A percentile compares a stretch with the other conserved stretches of the same genome.
Evolutionary conservation across 352 stramenopile genomes (phyloP).

Genomic region (Globisporangium orthogonon): DNA sequence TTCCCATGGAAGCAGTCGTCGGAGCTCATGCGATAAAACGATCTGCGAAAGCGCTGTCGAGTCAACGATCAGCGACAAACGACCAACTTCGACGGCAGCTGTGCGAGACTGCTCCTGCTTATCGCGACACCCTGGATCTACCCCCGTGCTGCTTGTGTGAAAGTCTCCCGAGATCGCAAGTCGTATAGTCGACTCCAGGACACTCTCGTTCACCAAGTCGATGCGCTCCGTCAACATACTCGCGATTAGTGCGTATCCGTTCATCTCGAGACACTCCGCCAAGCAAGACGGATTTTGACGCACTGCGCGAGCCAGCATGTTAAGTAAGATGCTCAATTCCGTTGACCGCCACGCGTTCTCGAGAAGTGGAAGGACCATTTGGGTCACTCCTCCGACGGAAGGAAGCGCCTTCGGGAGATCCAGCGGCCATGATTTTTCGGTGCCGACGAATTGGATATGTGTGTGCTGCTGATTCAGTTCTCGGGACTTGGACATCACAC

Average conservation of each 20-base stretch:
- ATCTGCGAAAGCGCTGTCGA: slow-evolving; percentile 40
- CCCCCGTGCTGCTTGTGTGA: slow-evolving; percentile 8
- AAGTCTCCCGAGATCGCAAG: slow-evolving; percentile 45
- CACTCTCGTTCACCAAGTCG: slow-evolving; percentile 39
- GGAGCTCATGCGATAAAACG: slow-evolving; percentile 42
- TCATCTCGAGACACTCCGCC: slow-evolving; percentile 54
- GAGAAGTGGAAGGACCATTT: slow-evolving; percentile 56
- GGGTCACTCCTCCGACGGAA: slow-evolving; percentile 47
- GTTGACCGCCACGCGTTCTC: slow-evolving; percentile 36
- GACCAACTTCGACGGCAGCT: not conserved
- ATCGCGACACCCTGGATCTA: not conserved
- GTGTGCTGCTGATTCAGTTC: slow-evolving; percentile 13
- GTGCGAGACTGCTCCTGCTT: not conserved
- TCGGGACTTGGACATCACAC: slow-evolving; percentile 17
- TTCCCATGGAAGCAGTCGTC: slow-evolving; percentile 24
- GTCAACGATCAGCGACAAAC: slow-evolving; percentile 46
- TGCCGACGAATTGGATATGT: slow-evolving; percentile 56
- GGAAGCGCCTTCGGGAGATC: slow-evolving; percentile 54
- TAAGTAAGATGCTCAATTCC: slow-evolving; percentile 43
- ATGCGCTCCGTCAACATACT: slow-evolving; percentile 32
- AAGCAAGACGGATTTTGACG: slow-evolving; percentile 51
- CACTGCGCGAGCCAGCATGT: slow-evolving; percentile 39
- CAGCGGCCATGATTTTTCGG: slow-evolving; percentile 28
- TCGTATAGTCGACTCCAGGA: slow-evolving; percentile 32
- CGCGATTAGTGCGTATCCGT: slow-evolving; percentile 46